Evolutionary conservation across 306 rosid species (phyloP), one percentile per base, ranked within the genome.

Genomic region (Vicia sativa): DNA sequence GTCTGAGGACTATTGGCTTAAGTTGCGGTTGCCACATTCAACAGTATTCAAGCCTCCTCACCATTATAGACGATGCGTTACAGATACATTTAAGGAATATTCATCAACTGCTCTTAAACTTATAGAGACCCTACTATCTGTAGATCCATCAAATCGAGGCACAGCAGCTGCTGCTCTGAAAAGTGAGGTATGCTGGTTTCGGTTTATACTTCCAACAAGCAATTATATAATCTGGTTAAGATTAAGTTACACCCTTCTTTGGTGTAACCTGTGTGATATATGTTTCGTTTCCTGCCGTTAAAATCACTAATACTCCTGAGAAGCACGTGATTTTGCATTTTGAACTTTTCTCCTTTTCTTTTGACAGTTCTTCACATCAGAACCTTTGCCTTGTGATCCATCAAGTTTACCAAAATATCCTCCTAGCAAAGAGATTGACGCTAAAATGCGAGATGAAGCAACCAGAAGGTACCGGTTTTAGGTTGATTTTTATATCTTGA

Each of bases 341-440:
- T 73, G 41, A 80, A 15, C 8, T 68, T 55, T 46, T 18, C 59
- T 37, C 41, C 13, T 18, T 83, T 11, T 9, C 7, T 66, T 18
- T 78, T 70, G 59, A 16, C 85, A 93, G 99, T 93, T 85, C 83
- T 93, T 93, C 43, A 80, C 87, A 7, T 74, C 89, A 18, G 83
- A 84, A 43, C 99, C 99, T 53, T 74, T 88, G 58, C 85, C 99
- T 52, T 90, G 97, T 73, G 97, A 93, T 64, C 87, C 99, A 62
- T 88, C 97, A 75, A 90, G 77, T 76, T 80, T 93, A 71, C 99
- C 99, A 19, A 85, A 86, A 76, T 93, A 90, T 83, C 89, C 95
- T 72, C 96, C 97, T 45, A 85, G 90, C 84, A 93, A 93, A 79
- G 99, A 93, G 77, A 93, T 93, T 43, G 97, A 93, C 45, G 86